A percentile compares a stretch with the other conserved stretches of the same genome.
phyloP scores from a whole-genome alignment of 2,329 filamentous ascomycete species.

The Cladorrhinum sp. region DNA sequence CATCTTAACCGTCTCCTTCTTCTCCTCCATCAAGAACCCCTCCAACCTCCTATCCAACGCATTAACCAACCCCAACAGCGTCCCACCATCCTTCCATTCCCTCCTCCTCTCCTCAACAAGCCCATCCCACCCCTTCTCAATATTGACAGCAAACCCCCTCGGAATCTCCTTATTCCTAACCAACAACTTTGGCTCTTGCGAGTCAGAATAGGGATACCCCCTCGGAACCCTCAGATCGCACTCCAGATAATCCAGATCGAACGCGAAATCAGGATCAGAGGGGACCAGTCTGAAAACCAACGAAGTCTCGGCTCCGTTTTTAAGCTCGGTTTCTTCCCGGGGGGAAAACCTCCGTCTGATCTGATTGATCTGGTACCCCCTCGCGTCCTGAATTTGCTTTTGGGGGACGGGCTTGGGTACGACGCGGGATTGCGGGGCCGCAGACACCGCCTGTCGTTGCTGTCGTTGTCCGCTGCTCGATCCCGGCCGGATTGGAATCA shows the following conservation, averaged over 20 bases:
- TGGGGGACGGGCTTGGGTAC: conserved; percentile 64
- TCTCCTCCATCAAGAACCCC: conserved; percentile 63
- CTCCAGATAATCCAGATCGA: conserved; percentile 66
- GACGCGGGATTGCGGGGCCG: conserved; percentile 46
- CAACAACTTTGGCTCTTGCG: conserved; percentile 52
- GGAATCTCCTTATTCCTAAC: conserved; percentile 54
- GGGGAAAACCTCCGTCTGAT: conserved; percentile 63
- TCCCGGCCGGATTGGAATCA: conserved; percentile 25
- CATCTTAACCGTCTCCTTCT: conserved; percentile 70
- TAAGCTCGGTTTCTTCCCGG: conserved; percentile 43
- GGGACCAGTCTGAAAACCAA: conserved; percentile 65
- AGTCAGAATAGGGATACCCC: conserved; percentile 64
- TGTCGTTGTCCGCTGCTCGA: too few species aligned
- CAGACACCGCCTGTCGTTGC: conserved; percentile 49
- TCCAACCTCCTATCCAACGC: conserved; percentile 71
- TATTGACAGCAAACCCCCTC: conserved; percentile 68
- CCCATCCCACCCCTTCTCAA: conserved; percentile 33
- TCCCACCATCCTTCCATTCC: conserved; percentile 64
- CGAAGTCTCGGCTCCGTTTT: conserved; percentile 47
- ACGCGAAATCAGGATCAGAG: conserved; percentile 81
- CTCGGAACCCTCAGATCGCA: conserved; percentile 65
- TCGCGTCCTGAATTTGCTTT: conserved; percentile 63
- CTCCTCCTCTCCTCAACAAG: too few species aligned
- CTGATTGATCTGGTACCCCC: conserved; percentile 72
- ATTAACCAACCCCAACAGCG: conserved; percentile 38